Conservation (phyloP, 2,329 filamentous ascomycete genomes). For the Claviceps sp. region DNA sequence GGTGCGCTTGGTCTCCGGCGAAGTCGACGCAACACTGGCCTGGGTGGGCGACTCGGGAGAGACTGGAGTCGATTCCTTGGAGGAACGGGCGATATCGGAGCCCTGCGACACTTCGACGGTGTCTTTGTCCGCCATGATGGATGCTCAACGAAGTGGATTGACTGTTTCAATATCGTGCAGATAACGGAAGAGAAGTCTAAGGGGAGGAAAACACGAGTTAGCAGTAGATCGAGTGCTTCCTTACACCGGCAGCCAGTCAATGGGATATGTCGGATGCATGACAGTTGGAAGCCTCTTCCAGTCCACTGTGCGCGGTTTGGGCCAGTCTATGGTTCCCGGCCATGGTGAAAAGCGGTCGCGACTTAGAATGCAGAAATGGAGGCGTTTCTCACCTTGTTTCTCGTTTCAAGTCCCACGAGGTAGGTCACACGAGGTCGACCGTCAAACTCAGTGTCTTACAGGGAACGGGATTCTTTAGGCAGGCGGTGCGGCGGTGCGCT, state of each 20-base stretch:
- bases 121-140: conserved; percentile 34
- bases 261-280: not conserved
- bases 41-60: conserved; percentile 13
- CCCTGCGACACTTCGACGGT: conserved; percentile 30
- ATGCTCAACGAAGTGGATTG: not conserved
- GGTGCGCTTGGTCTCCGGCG: conserved; percentile 23
- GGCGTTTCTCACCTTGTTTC: conserved; percentile 3
- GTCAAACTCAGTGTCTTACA: conserved; percentile 3
- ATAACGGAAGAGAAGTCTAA: not conserved
- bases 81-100: conserved; percentile 23
- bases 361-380: not conserved
- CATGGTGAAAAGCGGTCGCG: not conserved
- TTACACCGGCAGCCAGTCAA: not conserved
- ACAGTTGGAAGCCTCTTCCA: not conserved
- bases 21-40: conserved; percentile 7
- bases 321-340: not conserved
- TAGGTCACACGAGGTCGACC: conserved; percentile 1
- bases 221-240: not conserved
- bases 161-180: not conserved
- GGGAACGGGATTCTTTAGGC: not conserved
- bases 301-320: not conserved
- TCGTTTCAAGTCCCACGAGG: not conserved
- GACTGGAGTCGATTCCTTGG: conserved; percentile 16
- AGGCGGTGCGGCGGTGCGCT: not conserved
- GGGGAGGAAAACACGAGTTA: not conserved